Evolutionary conservation across 371 early-diverging fungal species (phyloP), one percentile per base, ranked within the genome.

Genomic region (Mucor irregularis): DNA sequence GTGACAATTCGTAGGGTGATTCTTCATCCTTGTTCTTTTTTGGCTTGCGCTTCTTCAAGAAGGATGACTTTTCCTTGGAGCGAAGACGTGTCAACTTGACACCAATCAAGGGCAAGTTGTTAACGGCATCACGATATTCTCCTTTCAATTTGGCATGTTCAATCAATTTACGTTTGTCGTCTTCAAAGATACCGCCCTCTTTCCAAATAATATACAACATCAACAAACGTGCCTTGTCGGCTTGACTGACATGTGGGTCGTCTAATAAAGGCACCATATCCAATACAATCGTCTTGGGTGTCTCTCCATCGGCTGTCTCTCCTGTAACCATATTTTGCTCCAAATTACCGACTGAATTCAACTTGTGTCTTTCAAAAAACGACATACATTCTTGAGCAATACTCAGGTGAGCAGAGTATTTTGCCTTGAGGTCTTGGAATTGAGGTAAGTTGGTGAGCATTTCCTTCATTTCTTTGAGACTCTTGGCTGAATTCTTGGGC

Each of bases 321-420:
- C 97, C 97, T 13, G 90, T 92, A 0, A 90, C 94, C 57, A 97
- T 80, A 62, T 96, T 92, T 83, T 91, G 92, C 62, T 97, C 96
- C 26, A 96, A 80, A 31, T 84, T 82, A 0, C 91, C 91, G 3
- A 95, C 68, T 8, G 86, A 73, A 29, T 81, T 80, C 21, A 98
- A 73, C 38, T 88, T 88, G 24, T 86, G 79, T 47, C 81, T 76
- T 55, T 92, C 89, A 66, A 95, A 94, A 14, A 80, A 68, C 5
- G 81, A 76, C 79, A 95, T 87, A 64, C 96, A 97, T 60, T 95
- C 91, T 76, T 91, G 89, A 50, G 92, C 90, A 59, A 99, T 89
- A 45, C 89, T 91, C 42, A 97, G 85, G 70, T 99, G 99, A 7
- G 90, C 83, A 34, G 96, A 89, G 68, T 93, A 98, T 86, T 90